Evolutionary conservation across 73 alveolate species (phyloP).

Genomic region (Paramecium sonneborni): DNA sequence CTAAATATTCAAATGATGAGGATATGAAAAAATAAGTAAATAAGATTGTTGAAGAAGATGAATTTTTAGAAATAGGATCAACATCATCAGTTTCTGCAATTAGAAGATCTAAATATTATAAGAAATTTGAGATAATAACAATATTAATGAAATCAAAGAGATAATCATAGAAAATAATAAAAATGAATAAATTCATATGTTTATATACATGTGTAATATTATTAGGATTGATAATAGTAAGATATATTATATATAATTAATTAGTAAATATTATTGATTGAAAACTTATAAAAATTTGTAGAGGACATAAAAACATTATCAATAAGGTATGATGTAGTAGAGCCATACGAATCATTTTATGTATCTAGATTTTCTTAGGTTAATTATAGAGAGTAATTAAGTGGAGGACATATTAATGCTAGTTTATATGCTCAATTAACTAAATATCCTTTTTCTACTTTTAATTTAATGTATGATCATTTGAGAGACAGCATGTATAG

Average conservation of each 20-base stretch:
- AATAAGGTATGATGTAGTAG: neutral
- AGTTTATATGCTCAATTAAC: neutral
- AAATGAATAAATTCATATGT: neutral
- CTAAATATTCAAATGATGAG: neutral
- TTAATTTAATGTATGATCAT: neutral
- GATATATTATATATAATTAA: neutral
- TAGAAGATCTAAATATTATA: neutral
- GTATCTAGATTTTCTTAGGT: neutral
- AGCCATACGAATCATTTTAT: neutral
- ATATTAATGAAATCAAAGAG: neutral
- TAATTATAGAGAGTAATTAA: neutral
- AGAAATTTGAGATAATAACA: neutral
- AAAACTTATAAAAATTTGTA: neutral
- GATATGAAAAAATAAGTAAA: neutral
- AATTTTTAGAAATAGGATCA: neutral
- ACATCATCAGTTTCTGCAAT: neutral
- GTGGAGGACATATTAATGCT: neutral
- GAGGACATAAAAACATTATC: neutral
- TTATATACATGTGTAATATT: neutral
- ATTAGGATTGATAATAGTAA: neutral
- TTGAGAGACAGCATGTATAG: neutral
- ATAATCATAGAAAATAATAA: neutral
- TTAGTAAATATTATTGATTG: neutral
- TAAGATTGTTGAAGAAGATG: neutral
- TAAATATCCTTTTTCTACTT: neutral